A percentile compares a stretch with the other conserved stretches of the same genome.
These are phyloP conservation scores for Saccharomycopsis schoenii DNA, from an alignment of 805 yeast genomes.

Conservation along the genomic window DNA sequence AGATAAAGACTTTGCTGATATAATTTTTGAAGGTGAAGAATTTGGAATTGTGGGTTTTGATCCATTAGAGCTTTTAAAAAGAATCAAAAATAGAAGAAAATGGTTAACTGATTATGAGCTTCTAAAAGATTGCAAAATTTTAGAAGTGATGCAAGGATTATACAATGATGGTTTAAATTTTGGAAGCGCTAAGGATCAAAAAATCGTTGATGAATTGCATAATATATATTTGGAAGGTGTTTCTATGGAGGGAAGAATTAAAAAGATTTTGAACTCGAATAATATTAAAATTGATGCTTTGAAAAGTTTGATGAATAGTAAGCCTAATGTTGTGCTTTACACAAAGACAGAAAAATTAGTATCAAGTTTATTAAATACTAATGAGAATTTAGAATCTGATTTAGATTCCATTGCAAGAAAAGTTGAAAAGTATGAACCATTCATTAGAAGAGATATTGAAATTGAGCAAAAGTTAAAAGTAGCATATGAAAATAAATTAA, in stretches of 20 bases:
- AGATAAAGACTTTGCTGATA: slow-evolving; percentile 38
- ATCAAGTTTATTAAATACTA: background rate
- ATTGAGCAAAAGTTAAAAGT: background rate
- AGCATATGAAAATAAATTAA: background rate
- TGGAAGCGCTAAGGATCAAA: slow-evolving; percentile 21
- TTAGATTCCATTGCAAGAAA: background rate
- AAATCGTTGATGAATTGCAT: background rate
- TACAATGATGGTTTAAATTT: slow-evolving; percentile 21
- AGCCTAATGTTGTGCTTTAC: background rate
- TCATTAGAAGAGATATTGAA: background rate
- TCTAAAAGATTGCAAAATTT: slow-evolving; percentile 10
- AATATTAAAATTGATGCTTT: background rate
- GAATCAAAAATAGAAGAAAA: slow-evolving; percentile 27
- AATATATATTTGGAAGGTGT: background rate
- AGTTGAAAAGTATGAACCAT: background rate
- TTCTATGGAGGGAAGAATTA: background rate
- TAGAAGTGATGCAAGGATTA: slow-evolving; percentile 21
- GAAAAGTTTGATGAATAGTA: background rate
- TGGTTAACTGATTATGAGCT: slow-evolving; percentile 29
- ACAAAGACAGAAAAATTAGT: background rate
- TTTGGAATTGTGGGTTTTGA: slow-evolving; percentile 45
- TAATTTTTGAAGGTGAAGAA: slow-evolving; percentile 48
- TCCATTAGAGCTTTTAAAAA: slow-evolving; percentile 33
- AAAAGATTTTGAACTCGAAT: background rate
- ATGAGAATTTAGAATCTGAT: background rate